Percentiles rank a stretch among this genome's conserved stretches.
These are phyloP conservation scores for Phytophthora sp. DNA, from an alignment of 352 stramenopile genomes.

Conservation along the genomic window DNA sequence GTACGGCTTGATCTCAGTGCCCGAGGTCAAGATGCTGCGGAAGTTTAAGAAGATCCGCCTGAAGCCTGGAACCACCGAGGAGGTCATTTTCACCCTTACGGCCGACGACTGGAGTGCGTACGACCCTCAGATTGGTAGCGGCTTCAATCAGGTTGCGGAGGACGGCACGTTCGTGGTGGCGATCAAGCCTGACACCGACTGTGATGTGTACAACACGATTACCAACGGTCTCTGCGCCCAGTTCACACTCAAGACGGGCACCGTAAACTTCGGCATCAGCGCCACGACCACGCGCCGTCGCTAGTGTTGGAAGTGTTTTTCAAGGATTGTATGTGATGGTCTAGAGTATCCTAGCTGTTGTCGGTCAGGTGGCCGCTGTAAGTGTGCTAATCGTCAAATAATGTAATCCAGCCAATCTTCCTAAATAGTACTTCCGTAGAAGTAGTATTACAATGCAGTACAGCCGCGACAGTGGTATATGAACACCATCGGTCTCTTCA, in stretches of 20 bases:
- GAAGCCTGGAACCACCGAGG: constrained; percentile 41
- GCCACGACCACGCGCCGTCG: constrained; percentile 26
- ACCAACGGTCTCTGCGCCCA: constrained; percentile 49
- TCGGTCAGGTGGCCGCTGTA: no score
- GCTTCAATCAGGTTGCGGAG: constrained; percentile 71
- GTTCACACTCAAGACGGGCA: constrained; percentile 49
- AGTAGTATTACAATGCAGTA: no score
- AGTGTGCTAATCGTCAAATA: no score
- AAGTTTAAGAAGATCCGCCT: constrained; percentile 82
- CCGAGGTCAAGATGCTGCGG: constrained; percentile 83
- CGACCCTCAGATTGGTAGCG: constrained; percentile 61
- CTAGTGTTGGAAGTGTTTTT: no score
- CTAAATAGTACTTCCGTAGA: no score
- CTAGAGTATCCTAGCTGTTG: no score
- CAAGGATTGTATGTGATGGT: no score
- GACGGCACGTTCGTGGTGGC: constrained; percentile 71
- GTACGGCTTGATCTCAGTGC: constrained; percentile 62
- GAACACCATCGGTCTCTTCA: no score
- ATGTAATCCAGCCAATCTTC: no score
- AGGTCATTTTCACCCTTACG: constrained; percentile 54
- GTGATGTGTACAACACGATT: constrained; percentile 61
- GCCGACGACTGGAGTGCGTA: constrained; percentile 69
- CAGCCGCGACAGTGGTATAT: no score
- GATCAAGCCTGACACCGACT: constrained; percentile 76
- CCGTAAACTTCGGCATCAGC: constrained; percentile 38